A percentile compares a stretch with the other conserved stretches of the same genome.
These are phyloP conservation scores for Talaromyces islandicus DNA, from an alignment of 2,329 filamentous ascomycete genomes.

Conservation along the genomic window DNA sequence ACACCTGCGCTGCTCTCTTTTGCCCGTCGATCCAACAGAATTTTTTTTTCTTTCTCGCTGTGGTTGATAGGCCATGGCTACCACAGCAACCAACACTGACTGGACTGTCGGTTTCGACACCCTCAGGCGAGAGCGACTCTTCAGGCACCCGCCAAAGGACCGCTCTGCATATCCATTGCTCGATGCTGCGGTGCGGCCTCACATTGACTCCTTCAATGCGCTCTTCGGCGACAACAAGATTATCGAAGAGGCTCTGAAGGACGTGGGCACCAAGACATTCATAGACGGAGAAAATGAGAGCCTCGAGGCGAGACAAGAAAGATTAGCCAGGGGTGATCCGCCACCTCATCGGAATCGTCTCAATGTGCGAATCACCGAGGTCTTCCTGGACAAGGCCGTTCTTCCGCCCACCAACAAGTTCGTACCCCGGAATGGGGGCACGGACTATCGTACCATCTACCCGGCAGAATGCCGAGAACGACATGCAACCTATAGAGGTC, in stretches of 20 bases:
- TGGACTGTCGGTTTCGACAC: constrained; percentile 88
- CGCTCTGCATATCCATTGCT: constrained; percentile 82
- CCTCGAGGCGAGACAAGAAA: constrained; percentile 29
- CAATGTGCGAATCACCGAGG: constrained; percentile 69
- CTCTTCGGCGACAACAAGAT: constrained; percentile 70
- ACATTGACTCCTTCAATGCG: constrained; percentile 93
- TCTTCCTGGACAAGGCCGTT: constrained; percentile 75
- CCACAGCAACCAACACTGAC: constrained; percentile 56
- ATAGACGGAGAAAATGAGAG: constrained; percentile 65
- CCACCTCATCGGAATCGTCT: constrained; percentile 64
- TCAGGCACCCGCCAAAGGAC: constrained; percentile 80
- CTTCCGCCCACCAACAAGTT: constrained; percentile 79
- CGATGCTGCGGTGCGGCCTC: constrained; percentile 78
- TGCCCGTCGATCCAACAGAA: neutral
- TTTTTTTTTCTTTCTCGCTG: neutral
- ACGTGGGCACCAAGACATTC: constrained; percentile 85
- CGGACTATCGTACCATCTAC: constrained; percentile 62
- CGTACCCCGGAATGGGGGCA: constrained; percentile 54
- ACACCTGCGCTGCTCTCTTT: neutral
- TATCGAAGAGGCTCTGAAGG: constrained; percentile 68
- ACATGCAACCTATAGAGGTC: constrained; percentile 84
- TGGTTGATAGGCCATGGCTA: constrained; percentile 42
- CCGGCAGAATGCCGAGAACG: constrained; percentile 92
- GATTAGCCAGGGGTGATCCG: constrained; percentile 49
- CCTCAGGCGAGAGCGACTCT: constrained; percentile 78